These are phyloP conservation scores for Umbelopsis sp. DNA, from an alignment of 192 early-diverging fungal species.

Conservation along the genomic window DNA sequence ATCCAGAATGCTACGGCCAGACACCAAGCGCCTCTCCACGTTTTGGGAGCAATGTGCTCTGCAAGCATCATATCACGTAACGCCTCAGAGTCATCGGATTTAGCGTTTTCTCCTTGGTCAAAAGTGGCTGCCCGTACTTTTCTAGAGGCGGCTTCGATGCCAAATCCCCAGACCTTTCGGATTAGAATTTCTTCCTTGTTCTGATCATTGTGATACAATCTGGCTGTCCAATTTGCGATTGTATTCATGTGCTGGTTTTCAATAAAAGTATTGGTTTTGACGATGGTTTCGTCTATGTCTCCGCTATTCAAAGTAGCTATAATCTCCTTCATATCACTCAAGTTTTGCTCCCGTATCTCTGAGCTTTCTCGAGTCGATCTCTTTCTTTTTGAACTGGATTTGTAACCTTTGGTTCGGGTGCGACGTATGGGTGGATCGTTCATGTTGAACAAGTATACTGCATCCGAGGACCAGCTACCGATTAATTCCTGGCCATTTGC, in stretches of 20 bases:
- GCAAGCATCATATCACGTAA: conserved; percentile 12
- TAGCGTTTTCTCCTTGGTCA: neutral
- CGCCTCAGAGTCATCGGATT: neutral
- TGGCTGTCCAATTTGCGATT: conserved; percentile 9
- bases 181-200: conserved; percentile 18
- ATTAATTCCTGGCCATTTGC: conserved; percentile 45
- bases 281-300: neutral
- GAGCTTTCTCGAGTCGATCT: neutral
- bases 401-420: neutral
- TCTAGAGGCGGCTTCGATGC: conserved; percentile 2
- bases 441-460: conserved; percentile 62
- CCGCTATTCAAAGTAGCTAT: neutral
- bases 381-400: conserved; percentile 12
- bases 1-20: conserved; percentile 24
- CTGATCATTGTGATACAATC: conserved; percentile 9
- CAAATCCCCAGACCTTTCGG: conserved; percentile 7
- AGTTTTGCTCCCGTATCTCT: neutral
- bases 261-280: neutral
- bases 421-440: conserved; percentile 23
- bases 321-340: conserved; percentile 13
- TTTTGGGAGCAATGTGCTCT: neutral
- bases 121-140: too few relatives aligned
- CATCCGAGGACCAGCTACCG: conserved; percentile 61
- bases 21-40: conserved; percentile 26
- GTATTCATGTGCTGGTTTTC: conserved; percentile 13